phyloP scores from a whole-genome alignment of 1,284 basidiomycete genomes.

The Malassezia caprae region DNA sequence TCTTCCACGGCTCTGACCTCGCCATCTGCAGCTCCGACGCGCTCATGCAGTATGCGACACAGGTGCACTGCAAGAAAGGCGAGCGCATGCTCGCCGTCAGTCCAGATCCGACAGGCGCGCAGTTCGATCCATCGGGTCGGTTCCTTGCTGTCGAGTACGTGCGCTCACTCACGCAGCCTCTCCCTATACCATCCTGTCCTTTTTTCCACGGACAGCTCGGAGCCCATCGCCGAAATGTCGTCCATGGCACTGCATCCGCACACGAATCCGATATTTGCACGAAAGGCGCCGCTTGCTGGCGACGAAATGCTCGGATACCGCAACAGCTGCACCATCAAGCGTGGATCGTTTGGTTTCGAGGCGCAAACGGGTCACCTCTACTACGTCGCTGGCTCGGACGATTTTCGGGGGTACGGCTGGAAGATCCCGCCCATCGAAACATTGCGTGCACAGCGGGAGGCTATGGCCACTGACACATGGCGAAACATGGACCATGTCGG shows the following conservation, averaged over 20 bases:
- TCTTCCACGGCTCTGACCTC: neutral
- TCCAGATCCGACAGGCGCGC: conserved; percentile 12
- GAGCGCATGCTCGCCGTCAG: neutral
- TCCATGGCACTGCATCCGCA: conserved; percentile 5
- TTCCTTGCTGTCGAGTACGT: conserved; percentile 10
- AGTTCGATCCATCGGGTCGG: conserved; percentile 14
- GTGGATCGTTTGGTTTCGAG: conserved; percentile 60
- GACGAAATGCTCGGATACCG: conserved; percentile 52
- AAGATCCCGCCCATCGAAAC: conserved; percentile 55
- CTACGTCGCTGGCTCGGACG: conserved; percentile 65
- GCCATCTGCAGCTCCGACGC: neutral
- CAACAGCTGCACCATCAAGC: conserved; percentile 70
- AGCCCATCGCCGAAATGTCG: conserved; percentile 17
- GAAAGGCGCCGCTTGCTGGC: neutral
- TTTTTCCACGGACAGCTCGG: conserved; percentile 6
- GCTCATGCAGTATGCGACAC: conserved; percentile 10
- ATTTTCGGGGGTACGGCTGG: conserved; percentile 71
- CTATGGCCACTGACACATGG: conserved; percentile 24
- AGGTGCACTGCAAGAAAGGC: neutral
- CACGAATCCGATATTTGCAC: neutral
- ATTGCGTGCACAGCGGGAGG: conserved; percentile 52
- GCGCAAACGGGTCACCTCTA: conserved; percentile 53
- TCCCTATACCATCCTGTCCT: conserved; percentile 14
- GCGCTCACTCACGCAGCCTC: neutral
- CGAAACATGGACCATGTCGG: neutral